Conservation (phyloP, 768 basidiomycete species). For the Tylopilus plumbeoviolaceoides region DNA sequence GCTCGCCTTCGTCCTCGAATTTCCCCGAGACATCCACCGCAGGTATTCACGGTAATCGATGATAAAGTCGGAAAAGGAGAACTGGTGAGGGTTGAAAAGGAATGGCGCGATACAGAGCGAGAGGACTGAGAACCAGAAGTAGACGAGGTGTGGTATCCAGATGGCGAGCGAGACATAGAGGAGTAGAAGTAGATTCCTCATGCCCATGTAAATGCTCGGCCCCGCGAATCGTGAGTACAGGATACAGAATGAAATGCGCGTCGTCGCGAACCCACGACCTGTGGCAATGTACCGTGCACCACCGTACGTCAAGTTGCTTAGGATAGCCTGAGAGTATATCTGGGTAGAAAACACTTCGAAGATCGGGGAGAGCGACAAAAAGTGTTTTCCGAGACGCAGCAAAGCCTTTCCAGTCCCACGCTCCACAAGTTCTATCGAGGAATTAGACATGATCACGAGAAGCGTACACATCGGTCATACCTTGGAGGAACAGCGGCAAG, state of each 20-base stretch:
- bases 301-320: slow-evolving; percentile 96
- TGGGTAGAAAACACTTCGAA: slow-evolving; percentile 99
- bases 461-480: slow-evolving; percentile 34
- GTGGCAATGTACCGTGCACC: slow-evolving; percentile 99
- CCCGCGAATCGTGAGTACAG: slow-evolving; percentile 98
- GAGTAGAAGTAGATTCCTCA: slow-evolving; percentile 87
- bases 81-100: slow-evolving; percentile 99
- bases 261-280: slow-evolving; percentile 97
- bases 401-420: slow-evolving; percentile 93
- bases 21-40: slow-evolving; percentile 99
- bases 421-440: slow-evolving; percentile 78
- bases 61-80: slow-evolving; percentile 94
- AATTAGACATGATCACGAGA: slow-evolving; percentile 2
- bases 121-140: slow-evolving; percentile 97
- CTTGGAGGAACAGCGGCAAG: slow-evolving; percentile 93
- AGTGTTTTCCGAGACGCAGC: slow-evolving; percentile 93
- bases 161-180: slow-evolving; percentile 89
- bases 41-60: slow-evolving; percentile 98
- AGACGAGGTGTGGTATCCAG: slow-evolving; percentile 93
- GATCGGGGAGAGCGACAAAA: slow-evolving; percentile 92
- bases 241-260: slow-evolving; percentile 92
- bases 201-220: slow-evolving; percentile 98
- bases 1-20: slow-evolving; percentile 93
- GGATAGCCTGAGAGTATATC: slow-evolving; percentile 95
- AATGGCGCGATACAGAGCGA: slow-evolving; percentile 96